Base-by-base conservation (phyloP, 1,284 basidiomycete genomes). In the Sutorius eximius region DNA sequence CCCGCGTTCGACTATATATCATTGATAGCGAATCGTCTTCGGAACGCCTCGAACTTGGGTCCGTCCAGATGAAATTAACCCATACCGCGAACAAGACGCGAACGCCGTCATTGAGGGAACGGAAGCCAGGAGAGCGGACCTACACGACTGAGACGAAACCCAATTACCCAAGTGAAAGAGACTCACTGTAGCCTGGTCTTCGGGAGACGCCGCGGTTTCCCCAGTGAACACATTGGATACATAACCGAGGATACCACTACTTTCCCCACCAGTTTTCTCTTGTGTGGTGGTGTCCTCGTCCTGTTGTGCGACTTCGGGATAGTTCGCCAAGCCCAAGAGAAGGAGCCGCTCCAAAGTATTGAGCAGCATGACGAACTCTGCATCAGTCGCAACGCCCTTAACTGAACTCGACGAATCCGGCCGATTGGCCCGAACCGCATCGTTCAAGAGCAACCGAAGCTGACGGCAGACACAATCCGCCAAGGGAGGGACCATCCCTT, bases 331-430 rank as follows among this genome's bases (percentile, higher is more conserved):
- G 52, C 83, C 86, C 37, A 89, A 76, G 13, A 89, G 72, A 22
- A 93, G 79, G 7, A 97, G 75, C 27, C 92, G 80, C 64, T 98
- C 95, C 41, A 96, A 71, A 0, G 87, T 87, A 61, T 89, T 91
- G 27, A 95, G 78, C 4, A 95, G 74, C 82, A 91, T 92, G 50
- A 89, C 79, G 54, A 93, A 82, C 61, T 96, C 93, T 0, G 89
- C 82, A 65, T 97, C 95, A 1, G 88, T 91, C 2, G 84, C 78
- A 55, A 73, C 74, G 57, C 67, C 57, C 5, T 77, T 76, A 1
- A 68, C 62, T 12, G 78, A 65, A 61, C 82, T 82, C 22, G 71
- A 69, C 7, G 65, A 63, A 46, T 68, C 74, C 51, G 75, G 64
- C 44, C 70, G 66, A 50, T 74, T 72, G 30, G 79, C 77, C 51